Conservation (phyloP, 352 stramenopile species). For the Phytophthora agathidicida region DNA sequence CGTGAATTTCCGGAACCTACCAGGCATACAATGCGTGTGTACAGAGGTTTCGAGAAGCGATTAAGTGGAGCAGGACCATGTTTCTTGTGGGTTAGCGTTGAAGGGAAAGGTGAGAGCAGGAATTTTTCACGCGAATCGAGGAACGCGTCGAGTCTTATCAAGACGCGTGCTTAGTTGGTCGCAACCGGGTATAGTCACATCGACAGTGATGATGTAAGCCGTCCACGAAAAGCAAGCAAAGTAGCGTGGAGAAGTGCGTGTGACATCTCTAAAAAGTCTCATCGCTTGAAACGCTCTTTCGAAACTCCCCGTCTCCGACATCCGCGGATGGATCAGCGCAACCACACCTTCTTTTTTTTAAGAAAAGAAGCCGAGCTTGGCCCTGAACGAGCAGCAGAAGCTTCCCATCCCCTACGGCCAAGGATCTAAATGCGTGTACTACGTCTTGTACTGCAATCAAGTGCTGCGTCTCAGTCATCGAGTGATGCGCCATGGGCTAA, state of each 20-base stretch:
- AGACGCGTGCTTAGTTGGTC: constrained; percentile 1
- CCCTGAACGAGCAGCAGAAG: too few species aligned
- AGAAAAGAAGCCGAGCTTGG: background rate
- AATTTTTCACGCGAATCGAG: constrained; percentile 1
- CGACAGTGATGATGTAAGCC: background rate
- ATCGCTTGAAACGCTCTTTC: constrained; percentile 32
- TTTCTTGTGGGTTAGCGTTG: constrained; percentile 7
- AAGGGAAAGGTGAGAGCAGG: background rate
- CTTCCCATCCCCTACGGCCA: too few species aligned
- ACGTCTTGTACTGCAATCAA: constrained; percentile 5
- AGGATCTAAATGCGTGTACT: too few species aligned
- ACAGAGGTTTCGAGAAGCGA: constrained; percentile 19
- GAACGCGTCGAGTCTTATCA: constrained; percentile 18
- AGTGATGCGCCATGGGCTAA: constrained; percentile 2
- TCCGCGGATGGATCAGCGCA: too few species aligned
- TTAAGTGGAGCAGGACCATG: constrained; percentile 23
- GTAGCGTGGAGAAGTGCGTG: constrained; percentile 11
- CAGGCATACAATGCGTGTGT: constrained; percentile 15
- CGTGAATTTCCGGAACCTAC: constrained; percentile 26
- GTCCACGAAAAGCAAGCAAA: background rate
- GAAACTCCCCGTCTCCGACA: constrained; percentile 30
- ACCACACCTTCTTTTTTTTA: constrained; percentile 22
- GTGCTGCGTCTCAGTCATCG: constrained; percentile 9
- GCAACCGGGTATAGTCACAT: constrained; percentile 2
- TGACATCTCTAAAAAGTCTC: constrained; percentile 30